phyloP scores from a whole-genome alignment of 345 rosid genomes.

The Rhodamnia rubescens region DNA sequence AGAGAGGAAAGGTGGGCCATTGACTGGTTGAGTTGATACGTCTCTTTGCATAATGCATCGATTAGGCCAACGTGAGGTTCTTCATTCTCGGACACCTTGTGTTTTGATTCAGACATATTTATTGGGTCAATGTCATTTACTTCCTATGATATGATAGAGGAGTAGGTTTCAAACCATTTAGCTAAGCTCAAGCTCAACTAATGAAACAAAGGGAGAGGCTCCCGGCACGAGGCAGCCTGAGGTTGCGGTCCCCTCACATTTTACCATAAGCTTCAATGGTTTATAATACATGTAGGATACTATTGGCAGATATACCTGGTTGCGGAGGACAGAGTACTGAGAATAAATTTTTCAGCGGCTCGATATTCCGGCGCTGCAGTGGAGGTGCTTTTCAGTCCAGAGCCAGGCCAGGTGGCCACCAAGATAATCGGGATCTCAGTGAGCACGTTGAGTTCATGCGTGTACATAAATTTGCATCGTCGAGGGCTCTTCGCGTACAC shows the following conservation, averaged over 20 bases:
- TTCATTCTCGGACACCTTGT: not conserved
- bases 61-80: not conserved
- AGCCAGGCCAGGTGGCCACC: slow-evolving; percentile 24
- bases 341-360: slow-evolving; percentile 21
- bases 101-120: not conserved
- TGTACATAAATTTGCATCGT: slow-evolving; percentile 44
- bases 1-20: slow-evolving; percentile 39
- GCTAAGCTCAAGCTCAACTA: not conserved
- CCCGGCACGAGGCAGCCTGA: not conserved
- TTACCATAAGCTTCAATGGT: not conserved
- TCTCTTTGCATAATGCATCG: not conserved
- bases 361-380: slow-evolving; percentile 30
- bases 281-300: not conserved
- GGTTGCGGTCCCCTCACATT: not conserved
- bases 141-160: not conserved
- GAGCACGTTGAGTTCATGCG: slow-evolving; percentile 45
- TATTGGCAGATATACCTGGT: slow-evolving; percentile 56
- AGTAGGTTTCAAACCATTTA: not conserved
- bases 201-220: not conserved
- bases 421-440: slow-evolving; percentile 54
- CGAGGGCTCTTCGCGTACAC: slow-evolving; percentile 54
- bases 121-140: not conserved
- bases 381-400: slow-evolving; percentile 54
- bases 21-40: not conserved
- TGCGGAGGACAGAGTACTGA: slow-evolving; percentile 61